phyloP scores from a whole-genome alignment of 2,329 filamentous ascomycete genomes.

The Colletotrichum musicola region DNA sequence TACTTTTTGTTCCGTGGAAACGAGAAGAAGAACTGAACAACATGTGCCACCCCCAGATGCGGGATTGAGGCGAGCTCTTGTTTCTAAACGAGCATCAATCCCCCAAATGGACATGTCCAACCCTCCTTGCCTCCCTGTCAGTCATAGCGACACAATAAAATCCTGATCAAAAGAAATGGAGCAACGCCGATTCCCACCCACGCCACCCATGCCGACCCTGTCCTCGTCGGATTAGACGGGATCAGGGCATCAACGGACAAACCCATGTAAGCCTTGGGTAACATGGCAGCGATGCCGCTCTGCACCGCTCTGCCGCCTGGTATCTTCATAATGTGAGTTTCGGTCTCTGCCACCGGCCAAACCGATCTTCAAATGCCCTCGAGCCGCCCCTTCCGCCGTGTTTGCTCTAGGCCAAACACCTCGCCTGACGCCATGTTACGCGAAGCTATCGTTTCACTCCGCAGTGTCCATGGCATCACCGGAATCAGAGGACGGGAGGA shows the following conservation, averaged over 20 bases:
- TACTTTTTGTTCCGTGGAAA: slow-evolving; percentile 2
- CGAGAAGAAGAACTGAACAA: background rate
- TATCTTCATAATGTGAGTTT: slow-evolving; percentile 38
- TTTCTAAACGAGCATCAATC: background rate
- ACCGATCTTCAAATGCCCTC: background rate
- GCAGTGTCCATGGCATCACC: slow-evolving; percentile 43
- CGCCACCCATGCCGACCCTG: slow-evolving; percentile 32
- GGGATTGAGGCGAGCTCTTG: background rate
- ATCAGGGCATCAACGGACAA: slow-evolving; percentile 29
- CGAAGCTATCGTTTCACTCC: slow-evolving; percentile 31
- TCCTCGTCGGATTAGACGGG: background rate
- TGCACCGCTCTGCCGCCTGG: slow-evolving; percentile 39
- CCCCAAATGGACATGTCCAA: background rate
- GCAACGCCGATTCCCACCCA: slow-evolving; percentile 29
- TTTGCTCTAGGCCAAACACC: background rate
- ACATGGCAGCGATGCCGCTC: slow-evolving; percentile 38
- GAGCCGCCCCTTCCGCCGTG: background rate
- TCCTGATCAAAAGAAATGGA: slow-evolving; percentile 32
- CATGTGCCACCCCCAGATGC: background rate
- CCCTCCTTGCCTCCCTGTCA: background rate
- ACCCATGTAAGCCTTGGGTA: slow-evolving; percentile 27
- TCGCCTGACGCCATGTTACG: background rate
- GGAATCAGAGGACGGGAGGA: slow-evolving; percentile 51
- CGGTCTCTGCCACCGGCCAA: slow-evolving; percentile 12
- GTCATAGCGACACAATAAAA: background rate